Percentiles rank a stretch among this genome's conserved stretches.
Conservation (phyloP, 441 rosid species). For the Eutrema salsugineum region DNA sequence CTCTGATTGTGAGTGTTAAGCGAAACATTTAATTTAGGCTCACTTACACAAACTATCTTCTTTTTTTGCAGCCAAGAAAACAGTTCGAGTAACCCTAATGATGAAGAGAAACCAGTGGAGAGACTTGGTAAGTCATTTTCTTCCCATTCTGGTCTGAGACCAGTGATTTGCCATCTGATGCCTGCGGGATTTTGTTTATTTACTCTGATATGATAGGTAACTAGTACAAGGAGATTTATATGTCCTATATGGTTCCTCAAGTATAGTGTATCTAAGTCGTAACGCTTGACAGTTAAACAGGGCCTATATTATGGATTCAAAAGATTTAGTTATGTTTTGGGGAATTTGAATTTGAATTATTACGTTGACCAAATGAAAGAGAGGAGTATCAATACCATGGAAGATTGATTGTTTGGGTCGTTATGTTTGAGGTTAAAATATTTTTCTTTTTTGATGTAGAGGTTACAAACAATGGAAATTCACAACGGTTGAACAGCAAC, state of each 20-base stretch:
- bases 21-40: neutral
- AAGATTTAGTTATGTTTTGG: neutral
- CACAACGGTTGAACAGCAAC: conserved; percentile 6
- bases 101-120: conserved; percentile 55
- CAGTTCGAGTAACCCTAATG: conserved; percentile 45
- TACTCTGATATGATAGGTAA: neutral
- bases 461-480: conserved; percentile 11
- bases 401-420: neutral
- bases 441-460: neutral
- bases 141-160: neutral
- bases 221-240: neutral
- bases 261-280: neutral
- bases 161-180: neutral
- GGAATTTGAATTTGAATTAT: neutral
- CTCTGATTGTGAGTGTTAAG: neutral
- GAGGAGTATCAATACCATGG: neutral
- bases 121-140: conserved; percentile 45
- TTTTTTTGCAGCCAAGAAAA: conserved; percentile 61
- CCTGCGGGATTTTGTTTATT: neutral
- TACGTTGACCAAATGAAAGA: neutral
- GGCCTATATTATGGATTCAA: neutral
- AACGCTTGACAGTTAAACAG: neutral
- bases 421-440: neutral
- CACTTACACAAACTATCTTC: conserved; percentile 15
- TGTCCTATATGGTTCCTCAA: neutral